A percentile compares a stretch with the other conserved stretches of the same genome.
phyloP scores from a whole-genome alignment of 2,329 filamentous ascomycete species.

The Calonectria pteridis region DNA sequence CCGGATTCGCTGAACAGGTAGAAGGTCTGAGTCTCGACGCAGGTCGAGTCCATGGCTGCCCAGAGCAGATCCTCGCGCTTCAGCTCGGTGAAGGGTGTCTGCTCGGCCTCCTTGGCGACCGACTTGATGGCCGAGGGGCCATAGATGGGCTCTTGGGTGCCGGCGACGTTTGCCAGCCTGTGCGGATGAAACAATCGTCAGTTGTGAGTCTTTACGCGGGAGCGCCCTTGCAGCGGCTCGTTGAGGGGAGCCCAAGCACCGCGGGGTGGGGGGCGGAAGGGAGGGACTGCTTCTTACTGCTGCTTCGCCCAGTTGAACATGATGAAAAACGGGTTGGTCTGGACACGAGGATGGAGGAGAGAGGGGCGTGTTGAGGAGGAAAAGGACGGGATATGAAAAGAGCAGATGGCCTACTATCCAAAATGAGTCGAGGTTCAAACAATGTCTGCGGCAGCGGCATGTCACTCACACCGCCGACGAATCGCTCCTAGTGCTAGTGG shows the following conservation, averaged over 20 bases:
- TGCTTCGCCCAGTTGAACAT: slow-evolving; percentile 98
- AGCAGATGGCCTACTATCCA: slow-evolving; percentile 19
- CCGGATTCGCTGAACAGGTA: slow-evolving; percentile 88
- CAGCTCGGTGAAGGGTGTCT: slow-evolving; percentile 84
- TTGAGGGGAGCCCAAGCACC: neutral
- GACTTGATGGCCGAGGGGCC: slow-evolving; percentile 89
- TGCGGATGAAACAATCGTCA: slow-evolving; percentile 34
- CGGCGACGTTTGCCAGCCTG: slow-evolving; percentile 83
- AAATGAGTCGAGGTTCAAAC: slow-evolving; percentile 16
- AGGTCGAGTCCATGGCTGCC: slow-evolving; percentile 83
- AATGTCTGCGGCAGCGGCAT: slow-evolving; percentile 17
- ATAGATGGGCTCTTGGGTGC: slow-evolving; percentile 97
- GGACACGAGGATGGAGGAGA: neutral
- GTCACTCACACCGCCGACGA: slow-evolving; percentile 21
- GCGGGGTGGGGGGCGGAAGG: slow-evolving; percentile 12
- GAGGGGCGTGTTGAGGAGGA: slow-evolving; percentile 3
- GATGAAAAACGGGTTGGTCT: slow-evolving; percentile 47
- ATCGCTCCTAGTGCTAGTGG: slow-evolving; percentile 5
- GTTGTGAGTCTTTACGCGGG: slow-evolving; percentile 28
- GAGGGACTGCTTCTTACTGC: slow-evolving; percentile 69
- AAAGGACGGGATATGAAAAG: neutral
- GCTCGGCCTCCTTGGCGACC: slow-evolving; percentile 83
- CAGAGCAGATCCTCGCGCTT: slow-evolving; percentile 85
- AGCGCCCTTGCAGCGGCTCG: neutral
- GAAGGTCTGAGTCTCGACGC: slow-evolving; percentile 95